phyloP scores from a whole-genome alignment of 352 stramenopile genomes.

The Globisporangium mamillatum region DNA sequence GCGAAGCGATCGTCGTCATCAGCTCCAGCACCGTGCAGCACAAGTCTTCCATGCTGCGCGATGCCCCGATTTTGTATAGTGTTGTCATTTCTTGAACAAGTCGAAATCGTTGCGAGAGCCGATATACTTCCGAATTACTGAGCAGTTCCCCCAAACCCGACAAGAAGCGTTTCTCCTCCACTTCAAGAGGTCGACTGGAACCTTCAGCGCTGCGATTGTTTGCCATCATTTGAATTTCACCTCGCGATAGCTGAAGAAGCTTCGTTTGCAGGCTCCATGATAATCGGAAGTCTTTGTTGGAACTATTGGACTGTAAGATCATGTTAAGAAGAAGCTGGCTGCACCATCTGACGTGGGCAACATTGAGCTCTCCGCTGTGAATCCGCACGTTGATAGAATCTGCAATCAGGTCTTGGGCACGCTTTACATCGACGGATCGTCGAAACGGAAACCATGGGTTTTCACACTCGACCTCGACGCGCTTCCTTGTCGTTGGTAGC shows the following conservation, averaged over 20 bases:
- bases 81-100: conserved; percentile 6
- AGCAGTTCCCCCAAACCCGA: conserved; percentile 8
- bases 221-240: conserved; percentile 1
- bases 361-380: conserved; percentile 8
- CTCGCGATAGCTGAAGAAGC: background rate
- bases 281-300: background rate
- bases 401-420: conserved; percentile 24
- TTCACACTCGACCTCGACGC: conserved; percentile 14
- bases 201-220: background rate
- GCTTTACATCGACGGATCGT: conserved; percentile 12
- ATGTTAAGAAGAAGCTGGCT: conserved; percentile 6
- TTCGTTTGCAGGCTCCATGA: background rate
- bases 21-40: conserved; percentile 3
- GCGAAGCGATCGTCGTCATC: background rate
- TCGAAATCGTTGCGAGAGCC: background rate
- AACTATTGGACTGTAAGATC: conserved; percentile 1
- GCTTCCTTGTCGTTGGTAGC: background rate
- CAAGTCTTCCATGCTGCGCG: background rate
- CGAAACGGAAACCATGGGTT: conserved; percentile 53
- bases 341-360: background rate
- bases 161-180: background rate
- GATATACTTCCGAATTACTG: background rate
- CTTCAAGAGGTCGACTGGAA: background rate
- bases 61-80: background rate
- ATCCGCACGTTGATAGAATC: conserved; percentile 18